phyloP scores from a whole-genome alignment of 2,329 filamentous ascomycete genomes.

The Xylaria arbuscula region DNA sequence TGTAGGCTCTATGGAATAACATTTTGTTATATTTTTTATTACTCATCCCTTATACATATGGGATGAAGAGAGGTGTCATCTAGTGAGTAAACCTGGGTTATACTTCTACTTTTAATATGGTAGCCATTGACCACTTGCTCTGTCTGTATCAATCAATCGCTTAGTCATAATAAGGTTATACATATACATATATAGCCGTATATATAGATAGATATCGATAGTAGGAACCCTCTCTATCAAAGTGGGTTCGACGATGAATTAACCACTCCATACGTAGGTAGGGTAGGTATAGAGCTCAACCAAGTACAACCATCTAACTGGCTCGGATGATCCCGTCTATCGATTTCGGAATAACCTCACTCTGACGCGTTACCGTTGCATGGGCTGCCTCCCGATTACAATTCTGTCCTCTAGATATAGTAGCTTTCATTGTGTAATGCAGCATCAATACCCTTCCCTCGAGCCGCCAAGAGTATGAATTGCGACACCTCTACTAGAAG shows the following conservation, averaged over 20 bases:
- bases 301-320: too few species aligned
- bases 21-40: not conserved
- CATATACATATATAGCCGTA: too few species aligned
- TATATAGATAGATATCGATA: too few species aligned
- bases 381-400: not conserved
- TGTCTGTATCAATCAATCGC: too few species aligned
- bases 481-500: not conserved
- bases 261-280: too few species aligned
- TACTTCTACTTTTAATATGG: not conserved
- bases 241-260: too few species aligned
- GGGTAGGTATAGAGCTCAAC: too few species aligned
- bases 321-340: not conserved
- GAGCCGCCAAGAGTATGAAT: not conserved
- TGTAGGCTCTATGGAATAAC: too few species aligned
- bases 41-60: not conserved
- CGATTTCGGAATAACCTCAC: not conserved
- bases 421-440: not conserved
- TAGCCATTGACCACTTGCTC: too few species aligned
- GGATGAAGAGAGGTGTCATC: not conserved
- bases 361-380: not conserved
- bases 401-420: not conserved
- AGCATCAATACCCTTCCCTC: not conserved
- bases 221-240: too few species aligned
- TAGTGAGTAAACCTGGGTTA: not conserved
- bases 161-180: too few species aligned